Base-by-base conservation (phyloP, 2,329 filamentous ascomycete genomes). In the Claviceps sp. region DNA sequence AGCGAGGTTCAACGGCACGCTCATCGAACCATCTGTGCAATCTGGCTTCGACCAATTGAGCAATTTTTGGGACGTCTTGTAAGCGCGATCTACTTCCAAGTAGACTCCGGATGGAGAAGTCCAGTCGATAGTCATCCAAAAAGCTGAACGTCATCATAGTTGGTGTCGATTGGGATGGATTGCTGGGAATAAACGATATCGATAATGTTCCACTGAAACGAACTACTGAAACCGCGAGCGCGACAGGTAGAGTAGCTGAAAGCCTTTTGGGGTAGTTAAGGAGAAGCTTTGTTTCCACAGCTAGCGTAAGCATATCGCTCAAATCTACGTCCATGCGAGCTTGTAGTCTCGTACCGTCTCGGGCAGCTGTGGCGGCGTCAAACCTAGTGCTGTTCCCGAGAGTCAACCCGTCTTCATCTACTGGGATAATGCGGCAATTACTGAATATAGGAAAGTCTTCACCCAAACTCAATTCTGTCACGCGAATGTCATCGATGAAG, bases 391-490 rank as follows among this genome's bases (percentile, higher is more conserved):
- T 72, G 26, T 66, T 65, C 52, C 70, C 75, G 38, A 84, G 70
- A 45, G 71, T 75, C 38, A 83, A 67, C 1, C 85, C 85, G 66
- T 90, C 85, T 59, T 91, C 87, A 60, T 88, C 84, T 0, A 96
- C 87, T 2, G 90, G 89, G 55, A 96, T 96, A 52, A 98, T 86
- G 54, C 93, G 82, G 63, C 93, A 97, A 67, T 98, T 98, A 72
- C 90, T 96, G 67, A 98, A 95, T 50, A 98, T 98, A 30, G 93
- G 93, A 58, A 97, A 98, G 61, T 98, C 93, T 61, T 98, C 93
- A 34, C 93, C 93, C 4, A 98, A 74, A 49, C 85, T 94, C 54
- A 98, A 82, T 69, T 98, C 91, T 2, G 90, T 95, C 51, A 98
- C 87, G 26, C 84, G 84, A 56, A 98, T 97, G 63, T 93, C 87